Percentiles rank a stretch among this genome's conserved stretches.
phyloP scores from a whole-genome alignment of 176 grass and related monocot genomes.

The Otatea glauca region DNA sequence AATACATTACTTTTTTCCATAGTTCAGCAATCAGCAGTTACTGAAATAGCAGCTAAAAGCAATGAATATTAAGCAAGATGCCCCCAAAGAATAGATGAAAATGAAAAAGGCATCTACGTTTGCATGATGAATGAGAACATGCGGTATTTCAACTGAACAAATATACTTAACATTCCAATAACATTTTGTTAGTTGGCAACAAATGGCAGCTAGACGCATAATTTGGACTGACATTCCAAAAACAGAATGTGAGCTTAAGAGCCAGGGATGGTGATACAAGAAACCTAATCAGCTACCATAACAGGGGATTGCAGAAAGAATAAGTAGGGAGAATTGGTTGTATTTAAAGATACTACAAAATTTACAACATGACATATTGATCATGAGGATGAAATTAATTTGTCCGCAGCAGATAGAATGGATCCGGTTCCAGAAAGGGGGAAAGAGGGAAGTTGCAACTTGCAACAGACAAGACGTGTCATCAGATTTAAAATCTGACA shows the following conservation, averaged over 20 bases:
- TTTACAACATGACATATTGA: not conserved
- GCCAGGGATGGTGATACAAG: not conserved
- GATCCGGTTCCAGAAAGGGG: not conserved
- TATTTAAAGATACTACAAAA: not conserved
- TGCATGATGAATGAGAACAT: constrained; percentile 4
- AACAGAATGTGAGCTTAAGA: not conserved
- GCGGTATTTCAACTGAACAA: constrained; percentile 7
- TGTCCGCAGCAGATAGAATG: not conserved
- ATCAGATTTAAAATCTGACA: constrained; percentile 1
- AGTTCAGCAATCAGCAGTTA: constrained; percentile 9
- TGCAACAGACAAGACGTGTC: constrained; percentile 1
- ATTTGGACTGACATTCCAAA: not conserved
- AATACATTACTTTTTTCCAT: constrained; percentile 14
- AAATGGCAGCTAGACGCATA: not conserved
- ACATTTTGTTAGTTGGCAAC: not conserved
- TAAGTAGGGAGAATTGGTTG: constrained; percentile 9
- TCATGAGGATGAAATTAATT: not conserved
- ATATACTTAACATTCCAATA: not conserved
- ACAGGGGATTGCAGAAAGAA: not conserved
- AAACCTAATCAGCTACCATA: not conserved
- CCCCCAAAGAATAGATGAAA: not conserved
- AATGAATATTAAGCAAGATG: not conserved
- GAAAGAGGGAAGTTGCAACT: not conserved
- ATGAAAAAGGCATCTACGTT: not conserved
- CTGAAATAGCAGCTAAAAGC: not conserved